phyloP scores from a whole-genome alignment of 192 early-diverging fungal genomes.

The Coemansia sp. region DNA sequence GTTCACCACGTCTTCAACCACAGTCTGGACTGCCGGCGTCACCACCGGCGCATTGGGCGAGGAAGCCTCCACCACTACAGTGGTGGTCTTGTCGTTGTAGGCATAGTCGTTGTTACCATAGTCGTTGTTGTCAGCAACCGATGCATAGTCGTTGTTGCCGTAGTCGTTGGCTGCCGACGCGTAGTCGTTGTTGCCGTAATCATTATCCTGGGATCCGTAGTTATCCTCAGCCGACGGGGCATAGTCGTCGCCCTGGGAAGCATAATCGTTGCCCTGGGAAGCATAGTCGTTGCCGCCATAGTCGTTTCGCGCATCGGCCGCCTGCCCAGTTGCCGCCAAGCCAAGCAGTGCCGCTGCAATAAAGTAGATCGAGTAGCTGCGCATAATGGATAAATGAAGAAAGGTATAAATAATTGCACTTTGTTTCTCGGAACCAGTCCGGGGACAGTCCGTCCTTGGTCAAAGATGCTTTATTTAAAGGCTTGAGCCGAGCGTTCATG shows the following conservation, averaged over 20 bases:
- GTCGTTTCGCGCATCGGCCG: background rate
- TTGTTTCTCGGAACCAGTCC: background rate
- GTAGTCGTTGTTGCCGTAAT: background rate
- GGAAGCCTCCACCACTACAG: conserved; percentile 19
- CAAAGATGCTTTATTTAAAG: background rate
- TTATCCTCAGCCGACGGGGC: background rate
- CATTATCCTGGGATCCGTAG: no score
- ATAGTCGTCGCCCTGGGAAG: background rate
- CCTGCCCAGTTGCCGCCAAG: conserved; percentile 11
- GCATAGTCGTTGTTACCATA: conserved; percentile 4
- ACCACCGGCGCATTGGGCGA: conserved; percentile 20
- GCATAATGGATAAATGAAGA: conserved; percentile 22
- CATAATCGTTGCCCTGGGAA: conserved; percentile 3
- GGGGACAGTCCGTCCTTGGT: background rate
- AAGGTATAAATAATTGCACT: background rate
- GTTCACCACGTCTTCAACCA: conserved; percentile 34
- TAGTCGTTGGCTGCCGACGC: conserved; percentile 2
- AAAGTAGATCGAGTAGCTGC: conserved; percentile 26
- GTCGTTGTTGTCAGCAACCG: conserved; percentile 1
- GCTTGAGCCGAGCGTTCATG: background rate
- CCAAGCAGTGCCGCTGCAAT: conserved; percentile 22
- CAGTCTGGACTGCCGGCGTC: conserved; percentile 21
- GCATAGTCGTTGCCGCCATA: conserved; percentile 4
- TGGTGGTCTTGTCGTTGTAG: conserved; percentile 14
- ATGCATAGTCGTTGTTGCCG: conserved; percentile 2